Base-by-base conservation (phyloP, 2,329 filamentous ascomycete genomes). In the Aureobasidium uvarum region DNA sequence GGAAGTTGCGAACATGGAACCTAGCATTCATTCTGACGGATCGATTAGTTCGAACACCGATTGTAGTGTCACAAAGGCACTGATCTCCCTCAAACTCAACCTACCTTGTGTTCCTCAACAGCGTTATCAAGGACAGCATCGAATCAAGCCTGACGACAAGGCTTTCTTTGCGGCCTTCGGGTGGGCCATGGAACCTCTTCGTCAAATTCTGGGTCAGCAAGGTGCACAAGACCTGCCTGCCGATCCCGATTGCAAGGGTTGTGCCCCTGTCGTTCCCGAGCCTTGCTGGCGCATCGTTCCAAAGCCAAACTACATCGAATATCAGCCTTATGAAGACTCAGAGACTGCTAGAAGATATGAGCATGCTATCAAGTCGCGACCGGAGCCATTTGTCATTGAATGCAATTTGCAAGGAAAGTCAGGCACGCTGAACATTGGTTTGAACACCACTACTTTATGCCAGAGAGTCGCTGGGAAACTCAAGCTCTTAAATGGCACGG, bases 261-360 rank as follows among this genome's bases (percentile, higher is more conserved):
- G 80, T 70, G 74, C 78, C 3, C 80, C 81, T 25, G 25, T 25
- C 25, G 25, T 25, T 25, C 25, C 25, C 4, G 25, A 25, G 25
- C 25, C 25, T 25, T 25, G 4, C 25, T 25, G 25, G 25, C 25
- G 25, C 4, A 25, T 25, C 25, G 25, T 25, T 25, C 25, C 25
- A 25, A 25, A 25, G 25, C 25, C 25, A 25, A 25, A 25, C 25
- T 25, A 25, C 25, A 25, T 25, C 25, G 25, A 25, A 25, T 25
- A 25, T 25, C 25, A 25, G 25, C 25, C 25, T 0, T 81, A 80
- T 56, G 85, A 86, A 70, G 79, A 86, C 68, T 76, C 81, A 0
- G 68, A 75, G 59, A 76, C 79, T 64, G 84, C 85, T 54, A 80
- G 78, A 0, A 67, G 71, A 0, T 86, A 81, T 67, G 85, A 87